A percentile compares a stretch with the other conserved stretches of the same genome.
phyloP scores from a whole-genome alignment of 2,329 filamentous ascomycete genomes.

The Pseudogymnoascus sp. region DNA sequence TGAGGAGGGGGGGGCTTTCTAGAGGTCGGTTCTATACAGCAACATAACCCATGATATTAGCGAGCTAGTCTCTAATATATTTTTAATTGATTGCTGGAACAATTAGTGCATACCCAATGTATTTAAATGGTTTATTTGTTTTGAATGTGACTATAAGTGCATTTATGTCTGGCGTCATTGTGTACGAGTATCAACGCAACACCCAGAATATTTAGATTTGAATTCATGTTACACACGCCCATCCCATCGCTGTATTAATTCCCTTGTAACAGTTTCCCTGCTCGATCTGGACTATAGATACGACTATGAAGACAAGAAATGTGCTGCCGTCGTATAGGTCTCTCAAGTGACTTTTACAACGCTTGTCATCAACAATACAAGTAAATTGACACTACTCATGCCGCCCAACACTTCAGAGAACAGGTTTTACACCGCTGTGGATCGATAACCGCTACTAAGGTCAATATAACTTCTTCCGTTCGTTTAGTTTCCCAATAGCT shows the following conservation, averaged over 20 bases:
- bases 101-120: neutral
- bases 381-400: neutral
- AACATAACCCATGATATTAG: neutral
- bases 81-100: neutral
- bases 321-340: neutral
- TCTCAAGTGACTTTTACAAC: neutral
- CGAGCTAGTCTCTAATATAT: neutral
- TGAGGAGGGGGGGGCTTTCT: neutral
- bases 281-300: neutral
- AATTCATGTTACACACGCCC: neutral
- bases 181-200: neutral
- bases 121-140: neutral
- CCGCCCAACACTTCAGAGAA: neutral
- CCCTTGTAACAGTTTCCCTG: neutral
- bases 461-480: neutral
- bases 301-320: neutral
- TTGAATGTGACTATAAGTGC: neutral
- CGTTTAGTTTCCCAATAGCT: neutral
- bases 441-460: neutral
- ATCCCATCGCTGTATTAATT: neutral
- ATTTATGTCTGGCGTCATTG: neutral
- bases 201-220: neutral
- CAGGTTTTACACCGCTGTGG: neutral
- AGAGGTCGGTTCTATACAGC: neutral
- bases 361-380: neutral